These are phyloP conservation scores for Lyophyllum semitale DNA, from an alignment of 768 basidiomycete species.

Conservation along the genomic window DNA sequence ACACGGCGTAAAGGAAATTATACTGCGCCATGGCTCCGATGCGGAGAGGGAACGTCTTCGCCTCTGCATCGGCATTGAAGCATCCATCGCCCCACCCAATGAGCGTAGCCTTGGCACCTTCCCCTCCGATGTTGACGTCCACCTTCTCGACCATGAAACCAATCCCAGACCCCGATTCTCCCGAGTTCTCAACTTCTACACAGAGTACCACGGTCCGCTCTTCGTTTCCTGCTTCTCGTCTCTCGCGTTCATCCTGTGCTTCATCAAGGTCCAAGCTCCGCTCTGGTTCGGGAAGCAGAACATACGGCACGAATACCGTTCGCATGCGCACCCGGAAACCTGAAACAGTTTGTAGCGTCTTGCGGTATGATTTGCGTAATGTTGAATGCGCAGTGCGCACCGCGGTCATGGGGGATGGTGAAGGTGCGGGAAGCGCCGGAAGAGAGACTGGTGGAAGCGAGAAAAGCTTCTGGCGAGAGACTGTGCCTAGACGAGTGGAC, in stretches of 20 bases:
- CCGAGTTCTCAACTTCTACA: constrained; percentile 86
- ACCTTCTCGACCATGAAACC: constrained; percentile 79
- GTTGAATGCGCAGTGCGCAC: constrained; percentile 59
- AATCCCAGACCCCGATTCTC: constrained; percentile 57
- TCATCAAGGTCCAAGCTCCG: constrained; percentile 32
- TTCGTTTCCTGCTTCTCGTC: constrained; percentile 69
- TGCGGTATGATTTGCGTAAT: constrained; percentile 83
- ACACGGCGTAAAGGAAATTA: constrained; percentile 89
- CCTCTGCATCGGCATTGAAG: constrained; percentile 40
- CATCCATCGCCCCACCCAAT: constrained; percentile 61
- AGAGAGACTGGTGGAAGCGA: constrained; percentile 55
- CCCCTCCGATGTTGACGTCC: constrained; percentile 74
- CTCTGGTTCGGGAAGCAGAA: constrained; percentile 58
- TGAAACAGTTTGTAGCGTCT: constrained; percentile 74
- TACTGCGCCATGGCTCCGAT: constrained; percentile 80
- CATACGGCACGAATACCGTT: constrained; percentile 89
- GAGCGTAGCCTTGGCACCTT: constrained; percentile 49
- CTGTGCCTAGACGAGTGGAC: constrained; percentile 68
- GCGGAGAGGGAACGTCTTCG: constrained; percentile 66
- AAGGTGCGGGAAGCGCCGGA: constrained; percentile 40
- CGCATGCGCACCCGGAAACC: constrained; percentile 92
- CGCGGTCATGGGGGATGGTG: constrained; percentile 53
- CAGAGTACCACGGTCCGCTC: constrained; percentile 89
- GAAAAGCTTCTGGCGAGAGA: constrained; percentile 68
- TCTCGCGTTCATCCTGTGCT: constrained; percentile 51